Evolutionary conservation across 208 protist genomes (phyloP).

Genomic region (Blastocrithidia nonstop): DNA sequence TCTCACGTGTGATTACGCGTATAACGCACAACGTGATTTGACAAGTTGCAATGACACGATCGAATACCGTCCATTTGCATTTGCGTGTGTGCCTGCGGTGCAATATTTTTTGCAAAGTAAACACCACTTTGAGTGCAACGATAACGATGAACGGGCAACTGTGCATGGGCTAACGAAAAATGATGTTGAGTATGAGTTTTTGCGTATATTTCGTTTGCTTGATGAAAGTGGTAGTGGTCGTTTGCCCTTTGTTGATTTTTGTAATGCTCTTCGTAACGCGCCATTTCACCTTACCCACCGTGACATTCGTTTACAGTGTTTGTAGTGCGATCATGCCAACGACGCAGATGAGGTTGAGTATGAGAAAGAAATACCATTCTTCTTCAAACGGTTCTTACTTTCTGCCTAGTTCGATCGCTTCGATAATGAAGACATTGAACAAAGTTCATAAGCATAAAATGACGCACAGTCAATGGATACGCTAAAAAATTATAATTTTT

Average conservation of each 20-base stretch:
- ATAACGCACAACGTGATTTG: no score
- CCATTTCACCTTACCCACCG: constrained; percentile 69
- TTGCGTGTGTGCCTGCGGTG: constrained; percentile 30
- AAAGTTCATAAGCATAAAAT: no score
- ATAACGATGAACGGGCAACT: constrained; percentile 15
- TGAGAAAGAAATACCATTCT: constrained; percentile 39
- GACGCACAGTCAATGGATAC: neutral
- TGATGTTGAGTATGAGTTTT: constrained; percentile 68
- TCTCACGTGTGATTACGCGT: constrained; percentile 29
- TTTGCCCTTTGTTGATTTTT: constrained; percentile 49
- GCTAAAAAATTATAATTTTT: neutral
- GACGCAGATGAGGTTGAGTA: constrained; percentile 48
- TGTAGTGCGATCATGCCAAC: constrained; percentile 32
- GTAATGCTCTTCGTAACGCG: constrained; percentile 36
- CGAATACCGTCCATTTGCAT: constrained; percentile 48
- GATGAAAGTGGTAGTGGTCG: constrained; percentile 40
- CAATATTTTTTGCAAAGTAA: constrained; percentile 56
- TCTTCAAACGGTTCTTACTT: constrained; percentile 64
- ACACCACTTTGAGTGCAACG: constrained; percentile 33
- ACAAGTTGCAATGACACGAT: constrained; percentile 29
- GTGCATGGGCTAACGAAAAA: constrained; percentile 68
- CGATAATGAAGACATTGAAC: neutral
- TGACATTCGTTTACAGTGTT: constrained; percentile 49
- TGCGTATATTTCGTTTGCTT: constrained; percentile 46
- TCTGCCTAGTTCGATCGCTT: neutral